phyloP scores from a whole-genome alignment of 2,329 filamentous ascomycete species.

The Teratosphaeria gauchensis region DNA sequence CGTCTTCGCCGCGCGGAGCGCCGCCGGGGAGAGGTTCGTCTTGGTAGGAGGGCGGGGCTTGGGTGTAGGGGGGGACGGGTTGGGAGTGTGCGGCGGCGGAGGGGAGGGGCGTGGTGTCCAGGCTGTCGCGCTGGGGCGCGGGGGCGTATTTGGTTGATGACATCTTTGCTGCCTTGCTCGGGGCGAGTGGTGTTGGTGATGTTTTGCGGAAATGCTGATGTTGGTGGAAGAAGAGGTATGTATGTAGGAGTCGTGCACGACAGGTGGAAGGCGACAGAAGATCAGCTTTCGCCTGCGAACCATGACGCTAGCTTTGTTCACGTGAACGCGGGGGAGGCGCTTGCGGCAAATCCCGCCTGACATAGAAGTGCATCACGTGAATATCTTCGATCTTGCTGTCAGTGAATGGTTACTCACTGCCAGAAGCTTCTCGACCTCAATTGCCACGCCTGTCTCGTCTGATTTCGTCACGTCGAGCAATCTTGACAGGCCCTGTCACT shows the following conservation, averaged over 20 bases:
- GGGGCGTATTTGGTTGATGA: slow-evolving; percentile 62
- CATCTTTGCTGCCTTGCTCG: too few relatives aligned
- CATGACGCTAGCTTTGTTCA: background rate
- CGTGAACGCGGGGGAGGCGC: background rate
- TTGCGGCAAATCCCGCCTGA: background rate
- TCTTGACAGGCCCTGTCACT: too few relatives aligned
- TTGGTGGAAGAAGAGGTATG: background rate
- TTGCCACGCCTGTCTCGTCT: too few relatives aligned
- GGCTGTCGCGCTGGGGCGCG: slow-evolving; percentile 77
- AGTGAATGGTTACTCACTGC: background rate
- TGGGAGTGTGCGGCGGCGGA: slow-evolving; percentile 73
- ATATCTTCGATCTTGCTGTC: background rate
- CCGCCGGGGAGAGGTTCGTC: slow-evolving; percentile 60
- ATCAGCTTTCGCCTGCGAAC: background rate
- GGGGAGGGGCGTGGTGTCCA: slow-evolving; percentile 66
- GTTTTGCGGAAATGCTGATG: background rate
- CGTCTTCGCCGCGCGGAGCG: slow-evolving; percentile 64
- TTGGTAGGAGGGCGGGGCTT: slow-evolving; percentile 68
- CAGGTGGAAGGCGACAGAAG: slow-evolving; percentile 1
- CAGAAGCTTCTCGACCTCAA: too few relatives aligned
- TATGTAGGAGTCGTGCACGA: background rate
- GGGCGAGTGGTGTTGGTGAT: too few relatives aligned
- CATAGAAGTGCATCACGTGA: background rate
- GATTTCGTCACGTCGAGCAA: too few relatives aligned
- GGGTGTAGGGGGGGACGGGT: slow-evolving; percentile 46